Evolutionary conservation across 305 asterid species (phyloP).

Genomic region (Rubia balearica): DNA sequence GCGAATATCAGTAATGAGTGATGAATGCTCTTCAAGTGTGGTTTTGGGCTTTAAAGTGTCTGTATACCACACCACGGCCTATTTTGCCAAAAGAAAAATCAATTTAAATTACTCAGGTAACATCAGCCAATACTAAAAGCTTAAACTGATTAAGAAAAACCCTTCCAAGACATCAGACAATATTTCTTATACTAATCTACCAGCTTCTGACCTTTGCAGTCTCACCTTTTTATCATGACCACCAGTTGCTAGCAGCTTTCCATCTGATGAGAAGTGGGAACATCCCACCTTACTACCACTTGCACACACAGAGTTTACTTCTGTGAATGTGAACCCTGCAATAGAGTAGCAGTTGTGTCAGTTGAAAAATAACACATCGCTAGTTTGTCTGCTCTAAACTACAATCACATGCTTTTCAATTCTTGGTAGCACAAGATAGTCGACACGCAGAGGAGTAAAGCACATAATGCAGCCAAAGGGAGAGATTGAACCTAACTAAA

Average conservation of each 20-base stretch:
- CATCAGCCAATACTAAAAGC: neutral
- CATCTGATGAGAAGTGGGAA: slow-evolving; percentile 97
- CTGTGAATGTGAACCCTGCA: slow-evolving; percentile 75
- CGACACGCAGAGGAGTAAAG: neutral
- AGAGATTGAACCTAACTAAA: neutral
- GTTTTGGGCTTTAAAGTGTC: slow-evolving; percentile 73
- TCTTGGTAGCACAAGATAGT: neutral
- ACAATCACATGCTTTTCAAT: neutral
- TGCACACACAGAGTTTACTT: slow-evolving; percentile 64
- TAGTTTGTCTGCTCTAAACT: neutral
- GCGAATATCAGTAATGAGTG: slow-evolving; percentile 81
- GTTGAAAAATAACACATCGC: neutral
- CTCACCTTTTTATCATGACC: slow-evolving; percentile 96
- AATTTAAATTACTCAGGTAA: neutral
- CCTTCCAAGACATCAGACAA: neutral
- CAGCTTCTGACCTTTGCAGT: neutral
- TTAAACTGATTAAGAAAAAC: neutral
- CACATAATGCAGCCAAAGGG: neutral
- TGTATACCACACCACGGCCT: slow-evolving; percentile 86
- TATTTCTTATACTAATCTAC: neutral
- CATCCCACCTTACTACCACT: slow-evolving; percentile 76
- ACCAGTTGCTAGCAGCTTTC: slow-evolving; percentile 90
- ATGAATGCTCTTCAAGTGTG: slow-evolving; percentile 83
- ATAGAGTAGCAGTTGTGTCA: slow-evolving; percentile 15
- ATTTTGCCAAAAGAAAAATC: slow-evolving; percentile 20